These are phyloP conservation scores for Fallopia convolvulus DNA, from an alignment of 148 eudicot genomes.

Conservation along the genomic window DNA sequence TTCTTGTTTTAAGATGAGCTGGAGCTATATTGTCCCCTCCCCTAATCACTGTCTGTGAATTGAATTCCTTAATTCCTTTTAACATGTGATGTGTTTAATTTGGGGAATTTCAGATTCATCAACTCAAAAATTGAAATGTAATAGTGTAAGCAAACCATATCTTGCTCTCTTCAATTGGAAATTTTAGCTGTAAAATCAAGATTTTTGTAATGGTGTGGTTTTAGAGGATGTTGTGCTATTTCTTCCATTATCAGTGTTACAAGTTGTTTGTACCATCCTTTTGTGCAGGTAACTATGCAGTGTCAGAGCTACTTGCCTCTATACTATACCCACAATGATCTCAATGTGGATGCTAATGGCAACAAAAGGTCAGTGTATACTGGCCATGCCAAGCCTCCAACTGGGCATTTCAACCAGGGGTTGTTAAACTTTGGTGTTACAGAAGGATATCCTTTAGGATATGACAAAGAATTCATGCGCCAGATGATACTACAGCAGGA, in stretches of 20 bases:
- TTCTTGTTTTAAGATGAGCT: neutral
- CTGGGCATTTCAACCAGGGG: conserved; percentile 20
- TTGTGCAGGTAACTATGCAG: conserved; percentile 38
- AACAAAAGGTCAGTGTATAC: conserved; percentile 20
- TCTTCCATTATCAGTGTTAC: neutral
- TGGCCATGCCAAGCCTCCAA: conserved; percentile 19
- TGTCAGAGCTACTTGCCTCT: conserved; percentile 37
- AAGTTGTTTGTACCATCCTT: neutral
- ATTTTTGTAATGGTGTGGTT: neutral
- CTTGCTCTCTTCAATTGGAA: neutral
- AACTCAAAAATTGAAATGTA: neutral
- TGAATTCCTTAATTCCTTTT: too few species aligned
- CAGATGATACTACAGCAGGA: conserved; percentile 53
- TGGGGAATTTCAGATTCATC: too few species aligned
- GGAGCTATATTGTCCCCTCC: neutral
- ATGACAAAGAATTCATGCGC: conserved; percentile 43
- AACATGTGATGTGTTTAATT: neutral
- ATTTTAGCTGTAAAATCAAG: neutral
- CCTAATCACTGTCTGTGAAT: neutral
- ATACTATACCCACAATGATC: conserved; percentile 31
- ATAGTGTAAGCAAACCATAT: neutral
- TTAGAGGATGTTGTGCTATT: neutral
- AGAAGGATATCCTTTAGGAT: conserved; percentile 17
- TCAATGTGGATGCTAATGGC: conserved; percentile 25
- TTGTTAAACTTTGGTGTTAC: conserved; percentile 14